Evolutionary conservation across 2,329 filamentous ascomycete species (phyloP), one percentile per base, ranked within the genome.

Genomic region (Pseudonectria buxi): DNA sequence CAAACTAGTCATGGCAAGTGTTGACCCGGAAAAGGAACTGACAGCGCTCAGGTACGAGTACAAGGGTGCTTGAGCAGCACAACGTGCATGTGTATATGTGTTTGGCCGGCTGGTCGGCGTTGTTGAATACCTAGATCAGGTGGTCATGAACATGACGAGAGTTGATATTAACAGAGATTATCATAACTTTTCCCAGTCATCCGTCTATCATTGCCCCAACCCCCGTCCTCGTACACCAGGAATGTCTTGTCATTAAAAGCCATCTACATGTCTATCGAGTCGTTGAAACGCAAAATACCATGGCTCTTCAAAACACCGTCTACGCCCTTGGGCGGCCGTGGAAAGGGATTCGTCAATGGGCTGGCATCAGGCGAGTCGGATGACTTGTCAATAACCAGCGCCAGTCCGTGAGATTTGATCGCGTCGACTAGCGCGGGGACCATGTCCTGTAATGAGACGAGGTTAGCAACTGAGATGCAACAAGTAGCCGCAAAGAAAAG

Each of bases 381-480:
- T 5, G 85, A 86, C 47, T 84, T 86, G 57, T 98, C 90, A 33
- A 86, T 83, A 12, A 98, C 89, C 26, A 98, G 74, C 5, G 94
- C 90, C 33, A 98, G 71, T 16, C 92, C 90, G 32, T 94, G 85
- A 16, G 88, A 87, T 62, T 96, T 96, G 65, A 98, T 90, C 3
- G 89, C 86, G 48, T 94, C 86, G 35, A 94, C 81, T 30, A 98
- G 73, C 3, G 89, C 86, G 1, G 92, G 92, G 7, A 95, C 89
- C 68, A 95, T 87, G 43, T 94, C 86, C 88, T 94, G 41, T 15
- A 30, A 28, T 3, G 29, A 33, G n/a, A 30, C 18, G 14, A 7
- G 26, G 33, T 24, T 15, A n/a, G 7, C 22, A 22, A 10, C 25
- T 28, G 24, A 37, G 29, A 32, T 10, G 24, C 14, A 11, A 14